Evolutionary conservation across 1,284 basidiomycete genomes (phyloP), one percentile per base, ranked within the genome.

Genomic region (Moesziomyces sp.): DNA sequence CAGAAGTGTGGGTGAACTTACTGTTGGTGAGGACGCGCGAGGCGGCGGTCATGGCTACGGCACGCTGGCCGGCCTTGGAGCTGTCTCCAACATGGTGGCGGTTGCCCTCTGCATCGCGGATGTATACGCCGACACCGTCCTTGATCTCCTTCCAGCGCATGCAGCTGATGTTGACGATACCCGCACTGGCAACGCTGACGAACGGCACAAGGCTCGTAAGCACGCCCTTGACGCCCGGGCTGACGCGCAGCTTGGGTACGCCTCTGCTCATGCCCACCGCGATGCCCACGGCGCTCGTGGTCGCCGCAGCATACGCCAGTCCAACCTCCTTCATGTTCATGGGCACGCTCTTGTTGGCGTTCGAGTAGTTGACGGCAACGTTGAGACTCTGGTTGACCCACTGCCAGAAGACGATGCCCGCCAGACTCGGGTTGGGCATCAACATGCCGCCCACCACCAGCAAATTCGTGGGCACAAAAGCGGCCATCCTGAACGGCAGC

Each of bases 91-190:
- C 77, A 11, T 83, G 68, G 21, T 82, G 51, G 65, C 85, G 83
- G 14, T 60, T 52, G 2, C 74, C 77, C 3, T 70, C 46, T 0
- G 62, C 65, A 44, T 77, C 78, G 23, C 85, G 46, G 44, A 84
- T 79, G 80, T 83, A 88, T 16, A 88, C 84, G 38, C 85, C 84
- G 47, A 88, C 84, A 19, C 87, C 87, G 65, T 88, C 86, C 10
- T 85, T 79, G 83, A 88, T 87, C 81, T 88, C 87, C 74, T 88
- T 88, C 87, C 87, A 88, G 19, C 87, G 77, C 84, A 88, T 88
- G 66, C 86, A 85, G 11, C 85, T 85, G 65, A 79, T 76, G 46
- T 79, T 79, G 24, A 79, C 77, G 35, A 74, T 64, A 21, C 74
- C 75, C 1, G 77, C 77, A 23, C 63, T 67, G 3, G 87, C 87